Base-by-base conservation (phyloP, 2,329 filamentous ascomycete genomes). In the Fragosphaeria purpurea region DNA sequence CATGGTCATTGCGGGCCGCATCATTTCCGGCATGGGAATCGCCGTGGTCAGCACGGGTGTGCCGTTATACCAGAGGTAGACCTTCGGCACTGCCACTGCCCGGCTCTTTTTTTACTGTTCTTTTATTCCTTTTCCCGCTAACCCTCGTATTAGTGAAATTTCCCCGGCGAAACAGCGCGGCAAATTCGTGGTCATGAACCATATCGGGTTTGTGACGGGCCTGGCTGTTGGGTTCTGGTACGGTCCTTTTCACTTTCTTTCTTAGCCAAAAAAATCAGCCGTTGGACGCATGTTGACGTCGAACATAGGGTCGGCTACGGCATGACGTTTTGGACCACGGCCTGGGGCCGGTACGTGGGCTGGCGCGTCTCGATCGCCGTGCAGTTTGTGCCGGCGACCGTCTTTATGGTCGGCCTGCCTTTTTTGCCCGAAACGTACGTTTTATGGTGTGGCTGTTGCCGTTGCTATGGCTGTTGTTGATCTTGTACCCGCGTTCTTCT, bases 131-230 rank as follows among this genome's bases (percentile, higher is more conserved):
- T n/a, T 38, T 7, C n/a, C 5, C 43, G 38, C 22, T 37, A 5
- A 43, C 9, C 11, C 30, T 6, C 38, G 22, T 22, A 22, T 2
- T 4, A 79, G 76, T 57, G 77, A 80, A 59, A 69, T 80, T 22
- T 67, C 76, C 0, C 76, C 77, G 0, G 74, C 76, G 0, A 67
- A 65, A 10, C 66, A 77, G 51, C 68, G 77, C 7, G 77, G 78
- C 4, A 70, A 69, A 53, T 76, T 76, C 52, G 76, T 81, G 1
- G 75, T 79, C 8, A 68, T 80, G 62, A 80, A 80, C 57, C 77
- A 81, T 48, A 69, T 79, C 43, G 77, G 78, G 4, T 74, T 81
- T 52, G 71, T 80, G 31, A 68, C 69, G 2, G 77, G 77, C 4
- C 61, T 80, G 6, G 75, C 76, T 1, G 58, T 60, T 5, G 77